Percentiles rank a stretch among this genome's conserved stretches.
Conservation (phyloP, 441 rosid genomes). For the Populus hybrid region DNA sequence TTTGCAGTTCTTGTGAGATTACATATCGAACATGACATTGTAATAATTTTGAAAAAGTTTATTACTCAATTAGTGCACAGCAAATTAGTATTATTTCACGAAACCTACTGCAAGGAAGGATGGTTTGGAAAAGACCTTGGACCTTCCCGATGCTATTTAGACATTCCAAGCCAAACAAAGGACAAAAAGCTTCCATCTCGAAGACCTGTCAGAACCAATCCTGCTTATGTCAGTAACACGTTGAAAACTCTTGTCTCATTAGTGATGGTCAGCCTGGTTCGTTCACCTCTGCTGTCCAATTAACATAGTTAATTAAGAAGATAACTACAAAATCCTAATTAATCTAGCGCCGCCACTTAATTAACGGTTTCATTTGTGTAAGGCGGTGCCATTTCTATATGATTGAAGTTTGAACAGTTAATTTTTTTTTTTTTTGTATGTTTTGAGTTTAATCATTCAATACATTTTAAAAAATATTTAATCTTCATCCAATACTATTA, state of each 20-base stretch:
- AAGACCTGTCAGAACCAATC: background rate
- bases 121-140: background rate
- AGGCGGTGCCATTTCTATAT: too few relatives aligned
- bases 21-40: background rate
- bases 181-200: background rate
- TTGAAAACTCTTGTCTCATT: background rate
- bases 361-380: background rate
- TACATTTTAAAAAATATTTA: too few relatives aligned
- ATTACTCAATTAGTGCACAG: background rate
- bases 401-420: too few relatives aligned
- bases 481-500: too few relatives aligned
- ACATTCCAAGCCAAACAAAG: too few relatives aligned
- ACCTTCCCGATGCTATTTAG: background rate
- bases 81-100: background rate
- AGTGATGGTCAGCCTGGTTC: background rate
- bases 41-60: background rate
- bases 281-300: background rate
- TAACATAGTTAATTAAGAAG: background rate
- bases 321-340: background rate
- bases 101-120: background rate
- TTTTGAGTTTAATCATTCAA: too few relatives aligned
- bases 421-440: too few relatives aligned
- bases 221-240: background rate
- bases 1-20: background rate
- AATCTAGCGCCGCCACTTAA: background rate